Evolutionary conservation across 2,329 filamentous ascomycete species (phyloP).

Genomic region (Hypoxylon sp.): DNA sequence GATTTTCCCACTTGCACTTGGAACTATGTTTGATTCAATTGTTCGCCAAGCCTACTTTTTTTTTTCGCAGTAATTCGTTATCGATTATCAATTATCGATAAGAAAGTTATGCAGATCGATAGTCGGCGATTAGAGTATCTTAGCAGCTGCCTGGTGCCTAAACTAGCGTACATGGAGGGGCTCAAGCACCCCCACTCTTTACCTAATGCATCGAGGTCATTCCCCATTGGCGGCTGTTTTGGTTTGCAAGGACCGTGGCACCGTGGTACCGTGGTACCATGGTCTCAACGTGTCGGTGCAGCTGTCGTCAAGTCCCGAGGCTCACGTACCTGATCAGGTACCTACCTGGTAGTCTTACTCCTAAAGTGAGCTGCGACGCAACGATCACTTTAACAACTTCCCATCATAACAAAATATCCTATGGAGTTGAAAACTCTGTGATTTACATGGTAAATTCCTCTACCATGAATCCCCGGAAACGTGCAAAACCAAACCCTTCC

Average conservation of each 20-base stretch:
- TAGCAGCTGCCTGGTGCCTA: too few relatives aligned
- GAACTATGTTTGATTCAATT: conserved; percentile 25
- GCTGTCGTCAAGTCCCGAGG: conserved; percentile 27
- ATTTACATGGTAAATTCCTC: conserved; percentile 19
- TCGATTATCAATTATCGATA: conserved; percentile 45
- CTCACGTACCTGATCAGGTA: conserved; percentile 19
- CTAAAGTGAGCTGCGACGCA: conserved; percentile 22
- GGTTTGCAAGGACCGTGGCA: conserved; percentile 14
- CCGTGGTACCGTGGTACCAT: too few relatives aligned
- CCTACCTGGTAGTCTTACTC: conserved; percentile 9
- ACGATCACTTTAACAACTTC: conserved; percentile 15
- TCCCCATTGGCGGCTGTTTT: conserved; percentile 19
- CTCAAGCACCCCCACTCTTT: conserved; percentile 1
- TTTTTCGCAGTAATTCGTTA: conserved; percentile 29
- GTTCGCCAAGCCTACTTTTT: conserved; percentile 35
- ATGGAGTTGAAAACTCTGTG: conserved; percentile 24
- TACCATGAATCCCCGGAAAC: conserved; percentile 61
- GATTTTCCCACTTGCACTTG: conserved; percentile 29
- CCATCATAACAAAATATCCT: conserved; percentile 16
- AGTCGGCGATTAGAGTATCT: conserved; percentile 2
- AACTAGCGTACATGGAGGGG: conserved; percentile 21
- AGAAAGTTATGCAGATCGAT: conserved; percentile 3
- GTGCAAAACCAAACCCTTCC: conserved; percentile 57
- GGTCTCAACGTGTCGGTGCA: conserved; percentile 23
- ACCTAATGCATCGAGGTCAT: too few relatives aligned